Conservation (phyloP, 2,329 filamentous ascomycete genomes). For the Gnomoniopsis sp. region DNA sequence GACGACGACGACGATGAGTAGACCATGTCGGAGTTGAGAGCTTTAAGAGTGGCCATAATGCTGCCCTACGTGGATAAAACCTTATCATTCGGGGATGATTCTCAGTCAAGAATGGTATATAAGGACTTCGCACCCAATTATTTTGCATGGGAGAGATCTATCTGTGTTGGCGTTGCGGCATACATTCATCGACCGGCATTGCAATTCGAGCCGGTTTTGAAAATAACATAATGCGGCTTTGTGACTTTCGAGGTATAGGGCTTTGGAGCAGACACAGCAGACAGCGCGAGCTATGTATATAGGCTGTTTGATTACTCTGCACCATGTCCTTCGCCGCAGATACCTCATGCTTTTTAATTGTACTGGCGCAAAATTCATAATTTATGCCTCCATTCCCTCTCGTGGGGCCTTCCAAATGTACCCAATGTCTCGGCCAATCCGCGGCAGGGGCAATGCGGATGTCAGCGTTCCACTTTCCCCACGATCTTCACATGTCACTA, state of each 20-base stretch:
- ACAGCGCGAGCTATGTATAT: no score
- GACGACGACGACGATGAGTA: constrained; percentile 58
- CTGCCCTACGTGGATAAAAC: not conserved
- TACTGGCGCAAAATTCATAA: not conserved
- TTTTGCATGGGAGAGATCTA: no score
- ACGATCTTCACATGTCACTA: not conserved
- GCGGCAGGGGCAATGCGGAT: not conserved
- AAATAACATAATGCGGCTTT: no score
- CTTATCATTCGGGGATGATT: no score
- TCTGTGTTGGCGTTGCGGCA: no score
- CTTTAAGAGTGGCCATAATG: no score
- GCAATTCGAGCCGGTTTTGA: no score
- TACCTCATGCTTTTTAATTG: not conserved
- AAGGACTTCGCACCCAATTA: no score
- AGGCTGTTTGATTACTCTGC: not conserved
- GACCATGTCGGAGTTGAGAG: not conserved
- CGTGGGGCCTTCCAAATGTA: not conserved
- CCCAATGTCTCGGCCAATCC: not conserved
- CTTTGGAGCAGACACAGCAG: no score
- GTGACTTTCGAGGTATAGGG: no score
- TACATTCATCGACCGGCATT: no score
- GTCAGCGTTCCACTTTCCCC: not conserved
- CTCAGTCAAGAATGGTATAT: no score
- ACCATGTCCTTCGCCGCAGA: not conserved
- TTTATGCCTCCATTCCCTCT: not conserved